Evolutionary conservation across 106 monocot species (phyloP).

Genomic region (Allium sativum): DNA sequence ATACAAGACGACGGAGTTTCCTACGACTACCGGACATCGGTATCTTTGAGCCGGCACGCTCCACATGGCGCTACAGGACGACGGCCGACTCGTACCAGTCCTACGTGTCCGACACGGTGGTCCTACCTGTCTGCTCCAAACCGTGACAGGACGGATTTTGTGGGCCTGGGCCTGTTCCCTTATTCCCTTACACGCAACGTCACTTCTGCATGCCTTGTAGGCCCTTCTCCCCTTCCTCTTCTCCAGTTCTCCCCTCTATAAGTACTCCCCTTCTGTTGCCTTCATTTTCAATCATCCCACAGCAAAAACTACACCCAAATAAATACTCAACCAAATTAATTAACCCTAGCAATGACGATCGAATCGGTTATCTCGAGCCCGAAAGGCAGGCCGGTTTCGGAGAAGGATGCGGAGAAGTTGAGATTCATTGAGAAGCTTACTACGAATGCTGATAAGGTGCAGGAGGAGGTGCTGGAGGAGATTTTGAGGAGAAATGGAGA

Average conservation of each 20-base stretch:
- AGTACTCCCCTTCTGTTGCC: not conserved
- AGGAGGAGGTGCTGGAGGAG: constrained; percentile 46
- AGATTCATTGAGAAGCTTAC: constrained; percentile 44
- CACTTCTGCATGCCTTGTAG: not conserved
- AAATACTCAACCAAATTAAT: not conserved
- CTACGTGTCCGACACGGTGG: constrained; percentile 6
- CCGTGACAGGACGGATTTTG: constrained; percentile 4
- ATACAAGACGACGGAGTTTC: too few relatives aligned
- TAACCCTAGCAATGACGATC: not conserved
- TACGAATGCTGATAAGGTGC: constrained; percentile 27
- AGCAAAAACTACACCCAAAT: not conserved
- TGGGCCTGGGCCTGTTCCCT: constrained; percentile 1
- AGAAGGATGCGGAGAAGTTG: constrained; percentile 29
- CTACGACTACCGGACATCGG: not conserved
- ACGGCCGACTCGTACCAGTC: not conserved
- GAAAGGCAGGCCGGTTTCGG: constrained; percentile 11
- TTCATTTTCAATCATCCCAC: not conserved
- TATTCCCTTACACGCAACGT: not conserved
- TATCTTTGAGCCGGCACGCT: not conserved
- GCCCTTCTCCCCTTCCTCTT: not conserved
- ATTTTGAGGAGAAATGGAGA: constrained; percentile 41
- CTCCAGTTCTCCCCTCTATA: not conserved
- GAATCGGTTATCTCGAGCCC: not conserved
- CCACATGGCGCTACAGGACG: not conserved
- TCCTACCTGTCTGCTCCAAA: not conserved